A percentile compares a stretch with the other conserved stretches of the same genome.
Evolutionary conservation across 1,284 basidiomycete genomes (phyloP).

Genomic region (Phellopilus nigrolimitatus): DNA sequence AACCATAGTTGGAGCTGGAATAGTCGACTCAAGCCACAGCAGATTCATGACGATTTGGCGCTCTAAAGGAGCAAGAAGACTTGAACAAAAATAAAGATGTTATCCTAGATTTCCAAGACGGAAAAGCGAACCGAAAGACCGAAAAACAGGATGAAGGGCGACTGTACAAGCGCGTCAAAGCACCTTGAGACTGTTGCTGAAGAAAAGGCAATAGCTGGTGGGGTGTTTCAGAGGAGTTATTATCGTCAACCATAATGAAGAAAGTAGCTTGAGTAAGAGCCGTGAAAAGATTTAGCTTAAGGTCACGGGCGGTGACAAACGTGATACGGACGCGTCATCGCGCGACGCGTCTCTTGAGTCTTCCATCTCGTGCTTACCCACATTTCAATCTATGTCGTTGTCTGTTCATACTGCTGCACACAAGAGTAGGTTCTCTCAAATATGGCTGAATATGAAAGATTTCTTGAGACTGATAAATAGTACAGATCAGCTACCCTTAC

Average conservation of each 20-base stretch:
- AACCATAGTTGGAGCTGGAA: conserved; percentile 69
- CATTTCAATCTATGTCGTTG: conserved; percentile 19
- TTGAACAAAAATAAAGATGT: conserved; percentile 32
- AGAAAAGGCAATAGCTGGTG: conserved; percentile 80
- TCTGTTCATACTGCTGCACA: conserved; percentile 60
- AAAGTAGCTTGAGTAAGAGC: background rate
- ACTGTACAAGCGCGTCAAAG: conserved; percentile 81
- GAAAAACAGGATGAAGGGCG: conserved; percentile 91
- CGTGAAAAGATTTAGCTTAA: too few species aligned
- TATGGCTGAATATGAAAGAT: background rate
- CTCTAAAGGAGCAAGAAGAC: conserved; percentile 81
- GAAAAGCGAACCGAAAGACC: conserved; percentile 70
- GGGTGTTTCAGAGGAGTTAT: conserved; percentile 24
- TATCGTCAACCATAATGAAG: conserved; percentile 7
- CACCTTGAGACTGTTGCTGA: conserved; percentile 80
- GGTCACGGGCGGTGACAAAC: too few species aligned
- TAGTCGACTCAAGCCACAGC: conserved; percentile 84
- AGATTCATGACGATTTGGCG: conserved; percentile 89
- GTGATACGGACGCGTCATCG: conserved; percentile 10
- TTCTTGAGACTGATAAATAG: conserved; percentile 12
- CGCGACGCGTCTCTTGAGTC: background rate
- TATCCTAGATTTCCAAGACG: conserved; percentile 16
- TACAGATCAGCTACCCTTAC: conserved; percentile 71
- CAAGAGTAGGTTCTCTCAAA: conserved; percentile 42
- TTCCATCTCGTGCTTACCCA: background rate